Percentiles rank a stretch among this genome's conserved stretches.
Conservation (phyloP, 2,329 filamentous ascomycete genomes). For the Arthrobotrys megalospora region DNA sequence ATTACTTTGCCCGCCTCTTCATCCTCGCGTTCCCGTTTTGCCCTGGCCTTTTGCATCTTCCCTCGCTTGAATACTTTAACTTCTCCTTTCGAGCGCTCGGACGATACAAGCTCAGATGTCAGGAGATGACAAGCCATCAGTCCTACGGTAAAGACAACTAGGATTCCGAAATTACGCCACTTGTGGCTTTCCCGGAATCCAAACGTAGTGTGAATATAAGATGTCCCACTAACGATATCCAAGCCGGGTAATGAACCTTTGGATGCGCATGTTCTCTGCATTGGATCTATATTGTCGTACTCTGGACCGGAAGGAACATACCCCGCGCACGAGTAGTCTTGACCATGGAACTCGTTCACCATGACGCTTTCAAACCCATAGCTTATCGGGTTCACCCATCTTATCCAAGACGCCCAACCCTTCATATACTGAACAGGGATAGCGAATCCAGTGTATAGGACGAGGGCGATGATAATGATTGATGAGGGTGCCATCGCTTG, state of each 20-base stretch:
- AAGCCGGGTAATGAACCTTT: slow-evolving; percentile 73
- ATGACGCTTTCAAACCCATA: slow-evolving; percentile 86
- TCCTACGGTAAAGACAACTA: slow-evolving; percentile 71
- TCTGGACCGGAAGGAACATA: slow-evolving; percentile 70
- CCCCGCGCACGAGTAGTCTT: slow-evolving; percentile 74
- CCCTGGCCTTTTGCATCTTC: slow-evolving; percentile 68
- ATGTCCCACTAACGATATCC: slow-evolving; percentile 71
- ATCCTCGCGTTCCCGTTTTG: slow-evolving; percentile 66
- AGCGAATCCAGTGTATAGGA: slow-evolving; percentile 71
- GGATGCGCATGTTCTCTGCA: slow-evolving; percentile 71
- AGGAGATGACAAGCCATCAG: slow-evolving; percentile 74
- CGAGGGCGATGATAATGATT: slow-evolving; percentile 75
- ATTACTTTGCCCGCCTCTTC: slow-evolving; percentile 65
- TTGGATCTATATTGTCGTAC: slow-evolving; percentile 67
- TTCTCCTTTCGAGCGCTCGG: slow-evolving; percentile 82
- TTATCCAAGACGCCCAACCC: slow-evolving; percentile 85
- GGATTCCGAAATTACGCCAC: slow-evolving; percentile 74
- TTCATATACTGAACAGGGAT: slow-evolving; percentile 77
- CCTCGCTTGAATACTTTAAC: slow-evolving; percentile 81
- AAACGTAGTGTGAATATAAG: slow-evolving; percentile 73
- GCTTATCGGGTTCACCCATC: slow-evolving; percentile 78
- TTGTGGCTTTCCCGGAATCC: slow-evolving; percentile 73
- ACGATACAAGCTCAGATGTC: slow-evolving; percentile 74
- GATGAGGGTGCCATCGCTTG: slow-evolving; percentile 76
- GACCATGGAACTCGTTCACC: slow-evolving; percentile 83